Percentiles rank a stretch among this genome's conserved stretches.
Conservation (phyloP, 768 basidiomycete species). For the Dioszegia crocea region DNA sequence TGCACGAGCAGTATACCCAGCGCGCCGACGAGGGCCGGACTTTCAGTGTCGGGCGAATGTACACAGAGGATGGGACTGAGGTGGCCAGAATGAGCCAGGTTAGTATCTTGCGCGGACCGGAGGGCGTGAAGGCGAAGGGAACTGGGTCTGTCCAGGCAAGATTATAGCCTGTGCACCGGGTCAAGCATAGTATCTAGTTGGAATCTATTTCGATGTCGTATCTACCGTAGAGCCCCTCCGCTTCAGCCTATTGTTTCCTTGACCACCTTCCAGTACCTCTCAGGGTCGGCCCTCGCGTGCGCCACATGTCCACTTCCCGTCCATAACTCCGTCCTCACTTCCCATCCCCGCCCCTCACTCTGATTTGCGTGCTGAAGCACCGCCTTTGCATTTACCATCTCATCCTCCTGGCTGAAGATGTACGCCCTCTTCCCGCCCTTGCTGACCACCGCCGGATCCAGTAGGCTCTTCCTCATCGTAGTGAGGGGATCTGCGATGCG, state of each 20-base stretch:
- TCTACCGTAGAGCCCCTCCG: too few relatives aligned
- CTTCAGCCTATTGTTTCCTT: neutral
- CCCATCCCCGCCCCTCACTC: neutral
- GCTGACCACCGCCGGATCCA: neutral
- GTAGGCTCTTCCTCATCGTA: neutral
- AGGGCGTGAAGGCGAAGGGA: neutral
- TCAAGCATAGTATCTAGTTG: too few relatives aligned
- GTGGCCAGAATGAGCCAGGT: constrained; percentile 23
- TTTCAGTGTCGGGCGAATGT: constrained; percentile 17
- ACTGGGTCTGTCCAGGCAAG: too few relatives aligned
- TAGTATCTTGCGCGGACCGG: constrained; percentile 18
- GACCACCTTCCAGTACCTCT: constrained; percentile 6
- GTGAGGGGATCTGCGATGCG: neutral
- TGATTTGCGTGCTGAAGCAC: neutral
- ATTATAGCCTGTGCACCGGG: too few relatives aligned
- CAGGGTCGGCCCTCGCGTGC: neutral
- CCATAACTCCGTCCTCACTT: neutral
- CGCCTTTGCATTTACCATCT: neutral
- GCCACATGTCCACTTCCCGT: constrained; percentile 9
- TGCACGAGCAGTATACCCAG: constrained; percentile 24
- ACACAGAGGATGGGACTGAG: constrained; percentile 9
- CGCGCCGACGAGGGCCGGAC: constrained; percentile 11
- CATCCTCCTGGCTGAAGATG: constrained; percentile 4
- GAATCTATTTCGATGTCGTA: too few relatives aligned
- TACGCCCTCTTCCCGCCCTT: constrained; percentile 5